Conservation (phyloP, 495 filamentous ascomycete species). For the Aspergillus diversus region DNA sequence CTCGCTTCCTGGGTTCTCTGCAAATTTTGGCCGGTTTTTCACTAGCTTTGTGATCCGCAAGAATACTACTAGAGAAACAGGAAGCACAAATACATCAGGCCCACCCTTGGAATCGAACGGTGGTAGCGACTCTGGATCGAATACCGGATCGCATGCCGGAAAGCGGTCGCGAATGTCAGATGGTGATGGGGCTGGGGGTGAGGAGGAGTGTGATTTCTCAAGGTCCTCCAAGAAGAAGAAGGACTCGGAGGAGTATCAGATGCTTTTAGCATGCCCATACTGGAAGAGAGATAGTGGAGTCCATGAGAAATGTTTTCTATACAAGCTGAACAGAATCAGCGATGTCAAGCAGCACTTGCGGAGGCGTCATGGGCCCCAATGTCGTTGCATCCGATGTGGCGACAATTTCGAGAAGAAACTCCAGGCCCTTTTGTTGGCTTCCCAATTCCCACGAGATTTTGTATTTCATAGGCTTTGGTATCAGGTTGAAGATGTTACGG, state of each 20-base stretch:
- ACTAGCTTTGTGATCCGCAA: too few relatives aligned
- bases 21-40: too few relatives aligned
- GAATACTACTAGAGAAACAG: too few relatives aligned
- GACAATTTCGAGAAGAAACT: background rate
- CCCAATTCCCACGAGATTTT: too few relatives aligned
- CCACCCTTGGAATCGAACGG: background rate
- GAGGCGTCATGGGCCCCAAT: background rate
- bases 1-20: too few relatives aligned
- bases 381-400: background rate
- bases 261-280: background rate
- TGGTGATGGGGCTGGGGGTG: background rate
- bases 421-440: too few relatives aligned
- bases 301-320: background rate
- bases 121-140: background rate
- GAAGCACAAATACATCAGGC: too few relatives aligned
- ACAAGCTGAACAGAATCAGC: slow-evolving; percentile 1
- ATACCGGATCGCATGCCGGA: background rate
- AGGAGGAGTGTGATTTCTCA: background rate
- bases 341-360: slow-evolving; percentile 5
- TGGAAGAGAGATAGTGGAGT: background rate
- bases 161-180: background rate
- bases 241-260: background rate
- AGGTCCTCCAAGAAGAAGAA: background rate
- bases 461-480: too few relatives aligned
- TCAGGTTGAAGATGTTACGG: too few relatives aligned